These are phyloP conservation scores for Rubia peregrina DNA, from an alignment of 305 asterid genomes.

Conservation along the genomic window DNA sequence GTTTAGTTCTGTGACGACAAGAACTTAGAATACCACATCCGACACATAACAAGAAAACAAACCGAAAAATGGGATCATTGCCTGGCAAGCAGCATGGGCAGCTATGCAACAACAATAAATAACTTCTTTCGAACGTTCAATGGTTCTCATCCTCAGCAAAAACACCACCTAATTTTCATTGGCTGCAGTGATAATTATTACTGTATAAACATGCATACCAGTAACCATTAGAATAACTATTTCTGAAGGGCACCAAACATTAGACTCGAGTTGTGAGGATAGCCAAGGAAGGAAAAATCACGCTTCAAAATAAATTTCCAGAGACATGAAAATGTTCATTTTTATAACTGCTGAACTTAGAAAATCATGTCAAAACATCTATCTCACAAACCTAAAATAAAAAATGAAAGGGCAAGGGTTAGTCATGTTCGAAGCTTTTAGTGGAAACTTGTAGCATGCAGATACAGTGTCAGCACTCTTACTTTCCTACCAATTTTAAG, in stretches of 20 bases:
- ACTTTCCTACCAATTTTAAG: not conserved
- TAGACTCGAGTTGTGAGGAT: not conserved
- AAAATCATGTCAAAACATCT: not conserved
- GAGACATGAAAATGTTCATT: not conserved
- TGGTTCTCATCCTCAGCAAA: not conserved
- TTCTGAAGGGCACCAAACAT: not conserved
- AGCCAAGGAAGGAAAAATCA: not conserved
- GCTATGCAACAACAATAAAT: not conserved
- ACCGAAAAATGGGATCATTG: not conserved
- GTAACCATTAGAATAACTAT: not conserved
- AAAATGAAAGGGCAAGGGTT: not conserved
- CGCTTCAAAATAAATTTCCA: not conserved
- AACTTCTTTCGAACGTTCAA: not conserved
- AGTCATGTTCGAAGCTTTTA: not conserved
- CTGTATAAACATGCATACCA: not conserved
- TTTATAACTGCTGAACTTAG: not conserved
- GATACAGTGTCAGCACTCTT: not conserved
- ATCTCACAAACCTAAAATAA: not conserved
- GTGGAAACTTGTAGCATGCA: not conserved
- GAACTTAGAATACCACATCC: not conserved
- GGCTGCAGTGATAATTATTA: not conserved
- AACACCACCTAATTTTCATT: not conserved
- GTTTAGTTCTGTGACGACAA: not conserved
- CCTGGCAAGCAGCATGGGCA: not conserved
- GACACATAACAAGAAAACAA: not conserved